Evolutionary conservation across 2,329 filamentous ascomycete genomes (phyloP).

Genomic region (Colletotrichum sp.): DNA sequence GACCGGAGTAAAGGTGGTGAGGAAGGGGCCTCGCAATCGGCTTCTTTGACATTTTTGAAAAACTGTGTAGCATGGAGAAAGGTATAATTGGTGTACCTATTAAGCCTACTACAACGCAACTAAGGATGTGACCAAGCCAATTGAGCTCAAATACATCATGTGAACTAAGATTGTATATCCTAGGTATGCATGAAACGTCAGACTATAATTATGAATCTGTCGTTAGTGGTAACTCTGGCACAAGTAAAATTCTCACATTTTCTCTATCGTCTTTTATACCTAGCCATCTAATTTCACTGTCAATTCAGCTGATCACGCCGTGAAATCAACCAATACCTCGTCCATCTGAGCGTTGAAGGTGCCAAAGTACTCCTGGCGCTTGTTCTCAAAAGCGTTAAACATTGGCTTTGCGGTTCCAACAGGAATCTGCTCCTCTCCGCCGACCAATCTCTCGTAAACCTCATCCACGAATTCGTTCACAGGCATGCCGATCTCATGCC

Average conservation of each 20-base stretch:
- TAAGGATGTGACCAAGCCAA: too few relatives aligned
- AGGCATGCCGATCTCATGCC: slow-evolving; percentile 35
- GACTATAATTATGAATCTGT: too few relatives aligned
- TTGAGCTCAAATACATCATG: background rate
- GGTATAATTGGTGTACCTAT: fast-evolving
- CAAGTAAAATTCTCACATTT: background rate
- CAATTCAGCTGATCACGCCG: slow-evolving; percentile 24
- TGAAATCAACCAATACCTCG: background rate
- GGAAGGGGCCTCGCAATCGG: background rate
- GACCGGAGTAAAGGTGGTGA: background rate
- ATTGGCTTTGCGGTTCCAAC: background rate
- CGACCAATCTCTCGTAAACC: slow-evolving; percentile 45
- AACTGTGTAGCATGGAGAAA: background rate
- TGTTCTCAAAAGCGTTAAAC: background rate
- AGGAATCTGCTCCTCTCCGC: slow-evolving; percentile 41
- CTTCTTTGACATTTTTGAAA: background rate
- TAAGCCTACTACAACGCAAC: too few relatives aligned
- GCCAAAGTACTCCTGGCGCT: background rate
- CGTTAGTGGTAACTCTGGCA: background rate
- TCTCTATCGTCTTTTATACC: background rate
- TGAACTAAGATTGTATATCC: background rate
- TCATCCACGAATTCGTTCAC: slow-evolving; percentile 46
- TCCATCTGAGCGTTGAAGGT: background rate
- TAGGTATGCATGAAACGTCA: too few relatives aligned
- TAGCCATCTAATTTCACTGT: too few relatives aligned